Evolutionary conservation across 352 stramenopile genomes (phyloP).

Genomic region (Phytopythium aichiense): DNA sequence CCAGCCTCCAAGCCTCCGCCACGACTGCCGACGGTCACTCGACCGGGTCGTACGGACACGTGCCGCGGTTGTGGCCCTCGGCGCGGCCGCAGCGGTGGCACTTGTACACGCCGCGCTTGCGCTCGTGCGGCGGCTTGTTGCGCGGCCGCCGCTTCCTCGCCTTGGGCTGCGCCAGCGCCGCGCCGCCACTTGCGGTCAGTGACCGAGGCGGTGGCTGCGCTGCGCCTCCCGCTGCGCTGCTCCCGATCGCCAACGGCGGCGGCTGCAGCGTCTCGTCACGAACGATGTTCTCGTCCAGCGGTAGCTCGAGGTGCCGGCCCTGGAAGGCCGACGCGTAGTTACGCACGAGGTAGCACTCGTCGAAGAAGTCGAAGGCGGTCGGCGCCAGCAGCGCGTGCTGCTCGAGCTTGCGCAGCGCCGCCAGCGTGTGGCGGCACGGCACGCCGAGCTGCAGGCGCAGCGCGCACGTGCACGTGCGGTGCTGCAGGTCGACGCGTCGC

Average conservation of each 20-base stretch:
- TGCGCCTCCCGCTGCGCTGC: neutral
- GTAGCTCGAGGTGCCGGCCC: constrained; percentile 32
- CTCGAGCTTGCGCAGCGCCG: constrained; percentile 32
- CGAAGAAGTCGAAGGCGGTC: constrained; percentile 31
- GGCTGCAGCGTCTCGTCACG: constrained; percentile 26
- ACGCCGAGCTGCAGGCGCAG: constrained; percentile 34
- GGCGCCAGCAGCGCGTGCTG: constrained; percentile 13
- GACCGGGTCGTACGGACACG: constrained; percentile 30
- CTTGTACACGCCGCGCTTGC: constrained; percentile 49
- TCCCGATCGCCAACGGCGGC: constrained; percentile 14
- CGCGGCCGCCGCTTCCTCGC: constrained; percentile 31
- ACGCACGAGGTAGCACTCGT: constrained; percentile 43
- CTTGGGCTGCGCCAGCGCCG: constrained; percentile 7
- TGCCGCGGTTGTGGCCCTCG: constrained; percentile 51
- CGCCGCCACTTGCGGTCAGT: neutral
- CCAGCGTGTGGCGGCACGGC: constrained; percentile 39
- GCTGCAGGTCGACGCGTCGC: constrained; percentile 40
- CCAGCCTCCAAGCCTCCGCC: too few species aligned
- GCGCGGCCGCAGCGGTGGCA: constrained; percentile 43
- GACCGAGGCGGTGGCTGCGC: too few species aligned
- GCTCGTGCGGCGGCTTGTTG: constrained; percentile 22
- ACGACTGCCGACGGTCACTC: too few species aligned
- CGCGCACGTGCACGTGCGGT: constrained; percentile 43
- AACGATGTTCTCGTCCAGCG: constrained; percentile 30
- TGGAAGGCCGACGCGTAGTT: constrained; percentile 42